A percentile compares a stretch with the other conserved stretches of the same genome.
phyloP scores from a whole-genome alignment of 495 filamentous ascomycete species.

The Penicillium manginii region DNA sequence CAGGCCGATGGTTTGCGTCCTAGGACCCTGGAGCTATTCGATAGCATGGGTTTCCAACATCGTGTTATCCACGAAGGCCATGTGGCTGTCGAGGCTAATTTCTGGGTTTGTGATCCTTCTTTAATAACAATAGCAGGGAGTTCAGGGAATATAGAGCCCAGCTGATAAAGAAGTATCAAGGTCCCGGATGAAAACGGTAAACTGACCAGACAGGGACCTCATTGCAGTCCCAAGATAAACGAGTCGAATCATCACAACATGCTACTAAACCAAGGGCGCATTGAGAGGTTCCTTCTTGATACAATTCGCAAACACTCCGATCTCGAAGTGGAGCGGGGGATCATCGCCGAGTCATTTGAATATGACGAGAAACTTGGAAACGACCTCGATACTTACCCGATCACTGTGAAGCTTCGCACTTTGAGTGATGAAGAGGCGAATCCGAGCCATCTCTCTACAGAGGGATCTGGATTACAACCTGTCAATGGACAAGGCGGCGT shows the following conservation, averaged over 20 bases:
- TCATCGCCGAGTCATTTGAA: slow-evolving; percentile 49
- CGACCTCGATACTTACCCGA: slow-evolving; percentile 55
- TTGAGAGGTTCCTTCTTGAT: slow-evolving; percentile 61
- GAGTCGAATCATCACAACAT: slow-evolving; percentile 58
- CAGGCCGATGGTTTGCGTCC: slow-evolving; percentile 65
- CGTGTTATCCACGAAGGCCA: slow-evolving; percentile 62
- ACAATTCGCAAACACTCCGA: slow-evolving; percentile 46
- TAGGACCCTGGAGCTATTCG: slow-evolving; percentile 67
- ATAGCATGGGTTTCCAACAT: slow-evolving; percentile 67
- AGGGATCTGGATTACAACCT: slow-evolving; percentile 8
- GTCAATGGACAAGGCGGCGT: slow-evolving; percentile 55
- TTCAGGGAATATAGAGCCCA: neutral
- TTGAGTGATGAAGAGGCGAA: slow-evolving; percentile 50
- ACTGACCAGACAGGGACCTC: slow-evolving; percentile 50
- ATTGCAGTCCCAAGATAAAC: slow-evolving; percentile 56
- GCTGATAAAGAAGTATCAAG: slow-evolving; percentile 17
- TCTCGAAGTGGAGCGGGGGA: slow-evolving; percentile 54
- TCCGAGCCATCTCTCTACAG: neutral
- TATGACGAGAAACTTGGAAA: slow-evolving; percentile 46
- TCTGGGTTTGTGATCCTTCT: slow-evolving; percentile 36
- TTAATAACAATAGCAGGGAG: neutral
- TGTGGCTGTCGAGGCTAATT: slow-evolving; percentile 47
- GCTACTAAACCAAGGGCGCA: slow-evolving; percentile 58
- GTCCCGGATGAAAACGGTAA: slow-evolving; percentile 47
- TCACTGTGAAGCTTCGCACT: slow-evolving; percentile 51